Base-by-base conservation (phyloP, 2,329 filamentous ascomycete genomes). In the Chalaropsis thielavioides region DNA sequence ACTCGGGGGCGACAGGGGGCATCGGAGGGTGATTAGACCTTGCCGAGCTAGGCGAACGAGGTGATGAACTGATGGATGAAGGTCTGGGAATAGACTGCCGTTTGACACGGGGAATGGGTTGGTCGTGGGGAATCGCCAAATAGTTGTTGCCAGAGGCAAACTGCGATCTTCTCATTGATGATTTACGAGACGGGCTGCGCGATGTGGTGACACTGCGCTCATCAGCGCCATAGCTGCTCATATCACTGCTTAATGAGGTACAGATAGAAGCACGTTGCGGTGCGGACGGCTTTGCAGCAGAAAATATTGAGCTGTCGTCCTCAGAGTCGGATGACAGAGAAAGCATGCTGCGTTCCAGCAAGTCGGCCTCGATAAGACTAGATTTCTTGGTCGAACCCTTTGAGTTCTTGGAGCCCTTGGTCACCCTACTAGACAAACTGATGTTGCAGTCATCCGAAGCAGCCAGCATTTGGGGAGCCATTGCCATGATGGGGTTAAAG, bases 291-390 rank as follows among this genome's bases (percentile, higher is more conserved):
- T 67, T 67, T n/a, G 65, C 44, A 1, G 62, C 62, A 35, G 62
- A 64, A 35, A 67, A 67, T 5, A 67, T 49, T 22, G 65, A 70
- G 31, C 74, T 76, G 35, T 79, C 78, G 4, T 80, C 80, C 65
- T 84, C 82, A 0, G 81, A 83, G 67, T 83, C 81, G 0, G 81
- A 83, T 1, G 81, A 83, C 0, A 84, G 75, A 0, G 81, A 80
- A 15, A 84, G 72, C 0, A 84, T 76, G 67, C 82, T 84, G 66
- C 76, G 81, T 62, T 81, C 76, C 51, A 81, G 76, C 5, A 83
- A 73, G 67, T 84, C 81, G 1, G 79, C 75, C 43, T 79, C 78
- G 6, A 77, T 71, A 17, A 82, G 72, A 68, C 80, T 82, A 10
- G 75, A 74, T 61, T 68, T 71, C n/a, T 66, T 66, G 4, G 72